Evolutionary conservation across 495 filamentous ascomycete species (phyloP), one percentile per base, ranked within the genome.

Genomic region (Oleoguttula mirabilis): DNA sequence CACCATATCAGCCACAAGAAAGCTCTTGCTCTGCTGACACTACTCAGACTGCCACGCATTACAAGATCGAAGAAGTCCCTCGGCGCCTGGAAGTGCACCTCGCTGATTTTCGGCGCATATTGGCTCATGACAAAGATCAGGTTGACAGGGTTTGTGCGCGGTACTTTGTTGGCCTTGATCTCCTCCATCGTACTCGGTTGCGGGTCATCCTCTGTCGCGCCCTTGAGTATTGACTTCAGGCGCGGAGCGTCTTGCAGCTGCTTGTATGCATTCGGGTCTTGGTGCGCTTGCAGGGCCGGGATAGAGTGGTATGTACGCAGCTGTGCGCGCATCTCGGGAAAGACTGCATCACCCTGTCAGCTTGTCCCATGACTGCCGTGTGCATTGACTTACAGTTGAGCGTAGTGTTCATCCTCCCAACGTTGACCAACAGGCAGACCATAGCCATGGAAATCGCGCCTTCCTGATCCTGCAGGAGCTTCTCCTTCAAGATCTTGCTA

Each of bases 1-100:
- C 84, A 93, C 90, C 90, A 98, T 78, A 98, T 94, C 46, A 98
- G 60, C 90, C 90, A 98, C 12, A 98, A 64, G 56, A 98, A 98
- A 1, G 88, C 88, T 39, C 64, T 80, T 0, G 92, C 90, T 42
- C 90, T 74, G 54, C 80, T 88, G 54, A 69, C 64, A 57, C 88
- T 94, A 39, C 81, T 88, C 20, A 87, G 68, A 16, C 80, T 81
- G 2, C 76, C 76, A 52, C 84, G 73, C 87, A 95, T 95, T 47
- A 98, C 80, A 3, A 98, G 72, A 53, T 98, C 90, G 57, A 93
- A 93, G 61, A 98, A 98, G 62, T 98, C 90, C 45, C 79, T 71
- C 1, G 73, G 75, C 19, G 78, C 74, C 32, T 80, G 80, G 65
- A 98, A 96, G 57, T 98, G 90, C 17, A 82, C 63, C 55, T 96